A percentile compares a stretch with the other conserved stretches of the same genome.
phyloP scores from a whole-genome alignment of 2,329 filamentous ascomycete genomes.

The Talaromyces sp. region DNA sequence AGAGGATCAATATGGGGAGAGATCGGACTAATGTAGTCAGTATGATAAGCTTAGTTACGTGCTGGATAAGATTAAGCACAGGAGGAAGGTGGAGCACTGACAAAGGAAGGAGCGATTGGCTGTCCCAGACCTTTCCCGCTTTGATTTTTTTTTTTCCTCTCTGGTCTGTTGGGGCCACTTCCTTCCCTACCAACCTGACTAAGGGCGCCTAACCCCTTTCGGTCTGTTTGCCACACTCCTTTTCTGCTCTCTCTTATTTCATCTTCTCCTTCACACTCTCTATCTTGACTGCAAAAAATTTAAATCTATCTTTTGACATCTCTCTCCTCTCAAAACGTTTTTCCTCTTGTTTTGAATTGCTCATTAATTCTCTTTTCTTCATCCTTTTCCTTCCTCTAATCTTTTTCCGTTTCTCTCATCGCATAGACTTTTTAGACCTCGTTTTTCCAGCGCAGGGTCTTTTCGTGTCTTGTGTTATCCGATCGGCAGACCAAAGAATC shows the following conservation, averaged over 20 bases:
- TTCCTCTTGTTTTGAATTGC: slow-evolving; percentile 18
- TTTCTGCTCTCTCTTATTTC: slow-evolving; percentile 9
- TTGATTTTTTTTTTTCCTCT: slow-evolving; percentile 7
- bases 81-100: background rate
- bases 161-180: background rate
- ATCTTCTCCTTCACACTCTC: slow-evolving; percentile 1
- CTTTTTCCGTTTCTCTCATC: slow-evolving; percentile 21
- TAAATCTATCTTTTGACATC: slow-evolving; percentile 20
- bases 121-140: slow-evolving; percentile 1
- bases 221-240: slow-evolving; percentile 18
- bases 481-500: slow-evolving; percentile 22
- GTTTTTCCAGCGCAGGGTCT: slow-evolving; percentile 24
- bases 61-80: background rate
- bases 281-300: slow-evolving; percentile 4
- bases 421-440: slow-evolving; percentile 35
- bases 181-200: slow-evolving; percentile 2
- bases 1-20: background rate
- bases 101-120: background rate
- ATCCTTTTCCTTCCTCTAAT: slow-evolving; percentile 21
- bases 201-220: background rate
- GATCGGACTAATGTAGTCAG: background rate
- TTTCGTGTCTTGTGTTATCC: slow-evolving; percentile 23
- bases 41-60: background rate
- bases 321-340: slow-evolving; percentile 18
- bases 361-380: slow-evolving; percentile 17